Base-by-base conservation (phyloP, 116 monocot species). In the Iris pallida region DNA sequence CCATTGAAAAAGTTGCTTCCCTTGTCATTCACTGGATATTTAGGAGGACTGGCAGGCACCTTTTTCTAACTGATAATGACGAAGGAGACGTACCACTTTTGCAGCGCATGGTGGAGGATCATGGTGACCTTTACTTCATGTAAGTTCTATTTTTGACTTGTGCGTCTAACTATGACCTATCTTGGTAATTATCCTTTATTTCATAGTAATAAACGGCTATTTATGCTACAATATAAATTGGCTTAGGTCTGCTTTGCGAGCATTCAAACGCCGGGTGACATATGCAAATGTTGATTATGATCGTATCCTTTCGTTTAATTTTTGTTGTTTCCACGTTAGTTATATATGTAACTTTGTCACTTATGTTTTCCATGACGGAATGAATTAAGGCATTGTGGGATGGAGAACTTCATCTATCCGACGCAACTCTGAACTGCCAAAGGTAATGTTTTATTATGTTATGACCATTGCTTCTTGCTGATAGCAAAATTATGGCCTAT, bases 401-500 rank as follows among this genome's bases (percentile, higher is more conserved):
- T 90, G 95, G 95, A 88, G 95, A 62, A 95, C 95, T 56, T 85
- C 95, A 66, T 95, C 86, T 62, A 95, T 95, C 16, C 76, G 95
- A 76, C 85, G 85, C 46, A 88, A 83, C 15, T 73, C 79, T 20
- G 95, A 90, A 69, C 67, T 95, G 67, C 86, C 94, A 53, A 76
- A 83, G 86, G 93, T 89, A 74, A 8, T 14, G 6, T 66, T 64
- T 4, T 62, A 62, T 8, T 62, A 62, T 14, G 8, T 12, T 17
- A 6, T 16, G 16, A 9, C 16, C 40, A 17, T 47, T 45, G 17
- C 8, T 0, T 63, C 8, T 46, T 10, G 30, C 30, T 30, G 30
- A 30, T 30, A 30, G 30, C 30, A 30, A 30, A 30, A 30, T 30
- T 30, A 30, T 30, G 30, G 30, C 8, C 46, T 53, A 4, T 53